These are phyloP conservation scores for Phanerochaete sordida DNA, from an alignment of 768 basidiomycete species.

Conservation along the genomic window DNA sequence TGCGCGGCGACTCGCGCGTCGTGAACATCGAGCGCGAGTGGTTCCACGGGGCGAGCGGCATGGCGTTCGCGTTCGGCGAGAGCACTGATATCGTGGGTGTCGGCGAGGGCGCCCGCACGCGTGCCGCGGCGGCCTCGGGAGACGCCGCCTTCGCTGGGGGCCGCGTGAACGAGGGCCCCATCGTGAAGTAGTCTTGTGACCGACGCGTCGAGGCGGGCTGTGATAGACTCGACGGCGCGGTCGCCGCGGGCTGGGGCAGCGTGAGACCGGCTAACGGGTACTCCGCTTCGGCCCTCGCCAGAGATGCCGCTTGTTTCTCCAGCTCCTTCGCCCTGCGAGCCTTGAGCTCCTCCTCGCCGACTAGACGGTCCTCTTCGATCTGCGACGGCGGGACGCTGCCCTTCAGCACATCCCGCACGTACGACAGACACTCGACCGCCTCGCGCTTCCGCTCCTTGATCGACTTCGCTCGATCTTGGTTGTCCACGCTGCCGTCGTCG, in stretches of 20 bases:
- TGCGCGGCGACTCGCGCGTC: conserved; percentile 32
- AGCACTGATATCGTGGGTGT: conserved; percentile 15
- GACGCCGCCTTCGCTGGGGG: conserved; percentile 12
- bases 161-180: conserved; percentile 16
- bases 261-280: not conserved
- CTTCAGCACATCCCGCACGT: conserved; percentile 72
- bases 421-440: conserved; percentile 72
- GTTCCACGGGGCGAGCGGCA: conserved; percentile 51
- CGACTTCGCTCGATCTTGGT: conserved; percentile 34
- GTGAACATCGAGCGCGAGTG: conserved; percentile 51
- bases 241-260: conserved; percentile 20
- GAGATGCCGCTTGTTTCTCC: conserved; percentile 20
- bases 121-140: conserved; percentile 10
- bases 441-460: conserved; percentile 48
- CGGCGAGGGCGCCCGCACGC: conserved; percentile 13
- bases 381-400: conserved; percentile 37
- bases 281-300: conserved; percentile 6
- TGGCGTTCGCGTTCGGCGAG: conserved; percentile 14
- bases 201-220: conserved; percentile 6
- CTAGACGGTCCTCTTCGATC: conserved; percentile 65
- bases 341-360: conserved; percentile 50
- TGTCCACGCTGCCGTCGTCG: conserved; percentile 42
- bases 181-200: conserved; percentile 18
- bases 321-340: conserved; percentile 28
- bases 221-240: conserved; percentile 14